Evolutionary conservation across 768 basidiomycete genomes (phyloP).

Genomic region (Kwoniella sp.): DNA sequence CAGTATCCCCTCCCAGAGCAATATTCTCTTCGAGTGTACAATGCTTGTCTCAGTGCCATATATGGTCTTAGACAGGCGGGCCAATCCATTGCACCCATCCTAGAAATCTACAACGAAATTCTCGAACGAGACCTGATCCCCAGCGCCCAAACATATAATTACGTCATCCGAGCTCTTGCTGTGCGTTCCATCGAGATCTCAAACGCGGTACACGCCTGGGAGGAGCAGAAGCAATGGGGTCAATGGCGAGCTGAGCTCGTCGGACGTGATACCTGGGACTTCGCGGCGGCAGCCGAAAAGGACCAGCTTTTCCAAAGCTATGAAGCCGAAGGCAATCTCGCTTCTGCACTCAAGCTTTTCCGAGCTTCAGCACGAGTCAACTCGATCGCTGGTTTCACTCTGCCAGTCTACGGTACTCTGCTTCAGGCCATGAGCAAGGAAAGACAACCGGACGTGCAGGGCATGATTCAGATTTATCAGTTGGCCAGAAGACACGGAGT

Average conservation of each 20-base stretch:
- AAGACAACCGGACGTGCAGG: slow-evolving; percentile 60
- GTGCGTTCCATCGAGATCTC: slow-evolving; percentile 70
- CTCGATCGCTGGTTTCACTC: slow-evolving; percentile 27
- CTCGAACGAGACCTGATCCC: slow-evolving; percentile 67
- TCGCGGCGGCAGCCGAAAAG: slow-evolving; percentile 8
- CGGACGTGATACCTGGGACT: slow-evolving; percentile 12
- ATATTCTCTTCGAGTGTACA: slow-evolving; percentile 63
- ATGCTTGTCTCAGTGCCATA: slow-evolving; percentile 66
- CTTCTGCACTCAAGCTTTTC: slow-evolving; percentile 73
- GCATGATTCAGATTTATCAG: slow-evolving; percentile 69
- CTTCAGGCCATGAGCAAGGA: slow-evolving; percentile 68
- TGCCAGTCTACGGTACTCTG: slow-evolving; percentile 62
- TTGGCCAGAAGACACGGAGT: slow-evolving; percentile 59
- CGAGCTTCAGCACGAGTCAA: slow-evolving; percentile 59
- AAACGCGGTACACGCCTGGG: slow-evolving; percentile 42
- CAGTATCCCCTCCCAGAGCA: slow-evolving; percentile 36
- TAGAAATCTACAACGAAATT: slow-evolving; percentile 75
- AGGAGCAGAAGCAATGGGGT: slow-evolving; percentile 44
- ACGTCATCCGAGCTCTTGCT: slow-evolving; percentile 67
- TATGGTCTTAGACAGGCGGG: slow-evolving; percentile 56
- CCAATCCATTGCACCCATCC: slow-evolving; percentile 64
- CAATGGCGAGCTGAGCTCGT: slow-evolving; percentile 26
- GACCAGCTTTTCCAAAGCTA: slow-evolving; percentile 58
- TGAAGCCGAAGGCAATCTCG: slow-evolving; percentile 69
- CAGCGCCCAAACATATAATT: slow-evolving; percentile 65